Base-by-base conservation (phyloP, 441 rosid genomes). In the Erysimum pusillum region DNA sequence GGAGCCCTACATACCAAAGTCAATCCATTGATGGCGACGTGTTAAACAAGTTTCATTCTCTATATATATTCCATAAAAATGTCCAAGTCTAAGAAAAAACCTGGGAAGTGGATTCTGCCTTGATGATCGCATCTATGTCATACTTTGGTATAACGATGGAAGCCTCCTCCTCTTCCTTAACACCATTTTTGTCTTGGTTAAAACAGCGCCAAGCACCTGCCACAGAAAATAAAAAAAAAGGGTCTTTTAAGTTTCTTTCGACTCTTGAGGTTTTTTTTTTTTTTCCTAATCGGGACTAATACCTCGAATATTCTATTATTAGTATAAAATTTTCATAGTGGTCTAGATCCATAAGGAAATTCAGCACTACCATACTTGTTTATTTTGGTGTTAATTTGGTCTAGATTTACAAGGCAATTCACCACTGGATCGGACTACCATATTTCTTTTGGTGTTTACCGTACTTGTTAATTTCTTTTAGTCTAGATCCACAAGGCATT, bases 161-260 rank as follows among this genome's bases (percentile, higher is more conserved):
- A 45, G 3, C n/a, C n/a, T n/a, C 76, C 9, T 48, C 73, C 2
- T 36, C 73, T 41, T 39, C 62, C 12, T 9, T 65, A 28, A 3
- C 34, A 54, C 73, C 78, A 58, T 61, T 32, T 28, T n/a, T 38
- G 45, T 39, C 36, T 51, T 39, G 63, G 62, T 67, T 17, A 10
- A 49, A 1, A 31, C 74, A 67, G 6, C 63, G 54, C 63, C 79
- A 76, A 2, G 14, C 25, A 67, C 74, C 69, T 51, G n/a, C 20
- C 9, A n/a, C 4, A 22, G 25, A 22, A 22, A 22, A 22, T 1
- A 22, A 22, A 22, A 32, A n/a, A 13, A n/a, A 5, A 45, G 6
- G 7, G 6, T 42, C n/a, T 42, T 42, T 12, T 12, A 6, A 42
- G 46, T 42, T 42, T 42, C 46, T 22, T 2, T 22, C 2, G 25